Conservation (phyloP, 2,329 filamentous ascomycete genomes). For the Davidsoniella eucalypti region DNA sequence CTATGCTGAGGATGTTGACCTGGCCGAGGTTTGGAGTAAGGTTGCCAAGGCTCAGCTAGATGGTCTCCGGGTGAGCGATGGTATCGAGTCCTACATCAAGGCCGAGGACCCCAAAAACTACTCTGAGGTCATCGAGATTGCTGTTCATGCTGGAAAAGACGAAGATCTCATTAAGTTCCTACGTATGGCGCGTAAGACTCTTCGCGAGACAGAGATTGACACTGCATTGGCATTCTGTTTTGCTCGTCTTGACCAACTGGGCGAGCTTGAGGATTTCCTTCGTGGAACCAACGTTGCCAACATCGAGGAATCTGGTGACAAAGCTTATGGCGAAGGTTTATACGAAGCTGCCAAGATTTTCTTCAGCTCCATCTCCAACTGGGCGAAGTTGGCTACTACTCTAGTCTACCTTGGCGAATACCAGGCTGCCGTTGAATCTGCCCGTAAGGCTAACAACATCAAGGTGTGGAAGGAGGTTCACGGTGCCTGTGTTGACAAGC, state of each 20-base stretch:
- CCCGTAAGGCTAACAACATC: constrained; percentile 96
- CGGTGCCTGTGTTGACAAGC: constrained; percentile 88
- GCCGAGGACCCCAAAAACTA: constrained; percentile 88
- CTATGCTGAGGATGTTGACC: constrained; percentile 85
- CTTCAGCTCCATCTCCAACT: constrained; percentile 96
- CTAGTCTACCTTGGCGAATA: constrained; percentile 95
- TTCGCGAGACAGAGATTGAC: constrained; percentile 84
- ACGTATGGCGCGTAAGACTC: constrained; percentile 91
- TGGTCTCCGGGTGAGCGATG: constrained; percentile 78
- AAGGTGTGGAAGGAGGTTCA: constrained; percentile 99
- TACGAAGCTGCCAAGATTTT: constrained; percentile 98
- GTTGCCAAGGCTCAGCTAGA: constrained; percentile 97
- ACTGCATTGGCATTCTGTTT: constrained; percentile 88
- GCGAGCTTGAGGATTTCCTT: constrained; percentile 92
- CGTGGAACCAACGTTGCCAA: constrained; percentile 87
- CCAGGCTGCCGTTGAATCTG: constrained; percentile 92
- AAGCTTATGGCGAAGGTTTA: constrained; percentile 85
- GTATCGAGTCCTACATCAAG: constrained; percentile 94
- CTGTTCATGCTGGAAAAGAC: constrained; percentile 89
- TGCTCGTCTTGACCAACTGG: constrained; percentile 77
- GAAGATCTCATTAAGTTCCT: constrained; percentile 94
- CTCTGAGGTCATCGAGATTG: constrained; percentile 88
- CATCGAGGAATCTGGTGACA: constrained; percentile 92
- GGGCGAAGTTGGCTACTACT: constrained; percentile 95
- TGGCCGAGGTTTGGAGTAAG: constrained; percentile 94